Percentiles rank a stretch among this genome's conserved stretches.
Conservation (phyloP, 805 yeast species). For the Debaryomyces maramus region DNA sequence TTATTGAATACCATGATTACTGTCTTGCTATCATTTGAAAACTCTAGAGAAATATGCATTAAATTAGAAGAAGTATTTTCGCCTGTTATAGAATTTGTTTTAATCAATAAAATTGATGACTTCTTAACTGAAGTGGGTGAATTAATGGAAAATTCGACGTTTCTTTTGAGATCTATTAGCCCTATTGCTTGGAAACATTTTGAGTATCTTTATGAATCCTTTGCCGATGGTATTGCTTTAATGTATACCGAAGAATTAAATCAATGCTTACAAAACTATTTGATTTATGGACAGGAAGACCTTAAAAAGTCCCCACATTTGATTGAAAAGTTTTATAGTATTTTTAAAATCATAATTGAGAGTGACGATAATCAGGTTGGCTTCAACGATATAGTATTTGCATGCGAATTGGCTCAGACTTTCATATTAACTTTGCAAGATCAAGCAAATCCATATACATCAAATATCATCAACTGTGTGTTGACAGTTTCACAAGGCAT, state of each 20-base stretch:
- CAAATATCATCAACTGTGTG: conserved; percentile 45
- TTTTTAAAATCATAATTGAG: conserved; percentile 47
- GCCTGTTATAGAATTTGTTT: conserved; percentile 69
- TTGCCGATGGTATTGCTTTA: conserved; percentile 46
- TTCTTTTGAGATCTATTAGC: conserved; percentile 42
- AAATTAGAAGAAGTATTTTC: conserved; percentile 64
- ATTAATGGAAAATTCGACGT: conserved; percentile 52
- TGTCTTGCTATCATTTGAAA: conserved; percentile 78
- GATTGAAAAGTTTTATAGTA: conserved; percentile 48
- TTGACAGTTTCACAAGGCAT: conserved; percentile 34
- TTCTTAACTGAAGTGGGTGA: conserved; percentile 78
- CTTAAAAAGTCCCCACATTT: conserved; percentile 35
- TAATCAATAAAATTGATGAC: conserved; percentile 66
- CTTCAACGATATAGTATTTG: conserved; percentile 54
- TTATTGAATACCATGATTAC: conserved; percentile 80
- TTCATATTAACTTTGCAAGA: conserved; percentile 59
- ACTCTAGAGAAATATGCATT: conserved; percentile 63
- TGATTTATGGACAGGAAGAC: conserved; percentile 53
- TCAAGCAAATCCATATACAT: conserved; percentile 45
- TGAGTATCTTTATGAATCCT: conserved; percentile 39
- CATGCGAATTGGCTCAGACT: conserved; percentile 64
- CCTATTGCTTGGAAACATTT: conserved; percentile 77
- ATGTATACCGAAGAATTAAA: conserved; percentile 73
- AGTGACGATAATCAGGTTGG: conserved; percentile 49
- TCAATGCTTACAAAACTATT: conserved; percentile 71